Evolutionary conservation across 768 basidiomycete genomes (phyloP).

Genomic region (Suillus decipiens): DNA sequence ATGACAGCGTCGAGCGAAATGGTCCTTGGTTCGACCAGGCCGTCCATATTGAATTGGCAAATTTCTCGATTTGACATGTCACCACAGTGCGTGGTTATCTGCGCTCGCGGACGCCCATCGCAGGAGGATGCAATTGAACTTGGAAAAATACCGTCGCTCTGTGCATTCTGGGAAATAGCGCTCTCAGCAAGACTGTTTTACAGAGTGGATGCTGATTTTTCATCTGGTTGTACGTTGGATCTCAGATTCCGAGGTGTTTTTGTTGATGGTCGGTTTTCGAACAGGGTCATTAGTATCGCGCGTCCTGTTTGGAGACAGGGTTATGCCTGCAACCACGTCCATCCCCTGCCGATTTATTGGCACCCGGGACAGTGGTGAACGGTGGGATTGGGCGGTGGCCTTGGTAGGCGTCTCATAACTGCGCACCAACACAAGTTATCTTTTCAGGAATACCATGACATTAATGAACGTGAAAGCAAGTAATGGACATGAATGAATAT

Average conservation of each 20-base stretch:
- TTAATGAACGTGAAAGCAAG: neutral
- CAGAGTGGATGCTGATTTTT: neutral
- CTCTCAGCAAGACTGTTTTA: slow-evolving; percentile 4
- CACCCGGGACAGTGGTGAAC: slow-evolving; percentile 21
- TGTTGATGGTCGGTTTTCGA: neutral
- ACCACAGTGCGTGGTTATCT: slow-evolving; percentile 43
- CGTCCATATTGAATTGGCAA: slow-evolving; percentile 44
- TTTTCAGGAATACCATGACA: neutral
- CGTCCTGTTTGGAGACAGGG: slow-evolving; percentile 19
- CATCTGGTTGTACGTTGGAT: neutral
- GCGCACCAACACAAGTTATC: neutral
- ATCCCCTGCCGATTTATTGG: slow-evolving; percentile 23
- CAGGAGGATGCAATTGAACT: slow-evolving; percentile 2
- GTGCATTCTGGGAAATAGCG: neutral
- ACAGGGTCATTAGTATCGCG: neutral
- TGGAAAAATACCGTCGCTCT: neutral
- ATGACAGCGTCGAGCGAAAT: neutral
- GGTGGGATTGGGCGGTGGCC: slow-evolving; percentile 32
- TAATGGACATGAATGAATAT: neutral
- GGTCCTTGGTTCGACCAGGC: slow-evolving; percentile 16
- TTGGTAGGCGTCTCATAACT: slow-evolving; percentile 26
- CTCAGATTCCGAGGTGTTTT: neutral
- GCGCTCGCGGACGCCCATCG: slow-evolving; percentile 33
- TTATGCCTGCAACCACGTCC: slow-evolving; percentile 31
- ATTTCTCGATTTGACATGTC: slow-evolving; percentile 45